Evolutionary conservation across 2,329 filamentous ascomycete species (phyloP).

Genomic region (Fusarium annulatum): DNA sequence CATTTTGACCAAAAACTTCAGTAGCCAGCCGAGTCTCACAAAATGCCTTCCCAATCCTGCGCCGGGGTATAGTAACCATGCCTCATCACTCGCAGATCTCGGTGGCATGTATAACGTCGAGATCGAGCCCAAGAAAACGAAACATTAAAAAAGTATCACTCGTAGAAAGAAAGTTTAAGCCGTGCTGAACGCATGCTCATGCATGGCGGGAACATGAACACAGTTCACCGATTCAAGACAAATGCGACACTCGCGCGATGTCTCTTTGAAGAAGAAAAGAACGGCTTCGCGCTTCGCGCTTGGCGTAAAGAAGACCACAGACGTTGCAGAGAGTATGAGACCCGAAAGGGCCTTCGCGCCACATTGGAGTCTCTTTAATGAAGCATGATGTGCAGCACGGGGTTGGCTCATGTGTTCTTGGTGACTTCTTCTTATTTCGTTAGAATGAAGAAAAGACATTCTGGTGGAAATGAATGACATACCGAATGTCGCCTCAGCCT

Average conservation of each 20-base stretch:
- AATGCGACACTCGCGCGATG: neutral
- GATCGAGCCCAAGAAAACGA: neutral
- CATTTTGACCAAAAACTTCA: constrained; percentile 16
- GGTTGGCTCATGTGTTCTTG: neutral
- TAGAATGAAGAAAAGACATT: neutral
- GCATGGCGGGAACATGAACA: neutral
- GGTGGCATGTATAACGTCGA: neutral
- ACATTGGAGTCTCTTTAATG: constrained; percentile 16
- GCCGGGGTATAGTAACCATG: constrained; percentile 27
- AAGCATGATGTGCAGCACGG: constrained; percentile 25
- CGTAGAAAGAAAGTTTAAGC: neutral
- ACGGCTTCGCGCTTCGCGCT: constrained; percentile 1
- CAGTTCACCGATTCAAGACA: neutral
- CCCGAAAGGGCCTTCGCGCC: constrained; percentile 19
- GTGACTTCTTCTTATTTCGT: constrained; percentile 4
- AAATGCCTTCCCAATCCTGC: constrained; percentile 18
- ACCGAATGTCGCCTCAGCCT: constrained; percentile 16
- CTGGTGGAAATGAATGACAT: neutral
- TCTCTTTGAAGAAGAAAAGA: neutral
- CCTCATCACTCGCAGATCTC: constrained; percentile 11
- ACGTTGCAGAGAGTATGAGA: constrained; percentile 25
- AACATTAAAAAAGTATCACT: neutral
- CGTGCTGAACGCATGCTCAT: neutral
- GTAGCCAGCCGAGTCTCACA: constrained; percentile 13
- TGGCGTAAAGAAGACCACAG: constrained; percentile 14